Evolutionary conservation across 169 alveolate genomes (phyloP).

Genomic region (Amoebophrya sp.): DNA sequence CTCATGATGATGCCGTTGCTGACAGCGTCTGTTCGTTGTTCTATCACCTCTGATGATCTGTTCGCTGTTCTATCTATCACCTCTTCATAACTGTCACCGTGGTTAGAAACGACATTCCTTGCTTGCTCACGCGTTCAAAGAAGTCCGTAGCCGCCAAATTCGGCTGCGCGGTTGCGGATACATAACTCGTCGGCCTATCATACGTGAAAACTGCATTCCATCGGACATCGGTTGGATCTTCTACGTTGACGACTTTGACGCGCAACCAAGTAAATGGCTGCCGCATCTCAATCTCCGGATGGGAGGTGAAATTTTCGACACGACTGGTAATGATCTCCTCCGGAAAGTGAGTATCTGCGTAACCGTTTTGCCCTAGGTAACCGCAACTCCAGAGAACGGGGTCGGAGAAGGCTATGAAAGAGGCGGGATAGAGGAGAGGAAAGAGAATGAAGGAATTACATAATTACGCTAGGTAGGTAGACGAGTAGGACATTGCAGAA

Average conservation of each 20-base stretch:
- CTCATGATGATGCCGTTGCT: too few species aligned
- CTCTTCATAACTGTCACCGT: too few species aligned
- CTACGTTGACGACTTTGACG: background rate
- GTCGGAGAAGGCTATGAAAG: too few species aligned
- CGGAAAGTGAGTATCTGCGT: background rate
- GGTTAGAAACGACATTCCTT: too few species aligned
- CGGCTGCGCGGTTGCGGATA: conserved; percentile 5
- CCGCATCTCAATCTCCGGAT: background rate
- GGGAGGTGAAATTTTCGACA: background rate
- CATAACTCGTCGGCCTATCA: background rate
- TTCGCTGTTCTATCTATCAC: too few species aligned
- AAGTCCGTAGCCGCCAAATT: background rate
- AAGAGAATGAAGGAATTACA: too few species aligned
- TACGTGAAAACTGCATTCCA: conserved; percentile 9
- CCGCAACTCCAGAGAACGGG: background rate
- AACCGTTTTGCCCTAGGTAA: background rate
- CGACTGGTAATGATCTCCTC: background rate
- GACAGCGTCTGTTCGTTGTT: too few species aligned
- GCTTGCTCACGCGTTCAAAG: too few species aligned
- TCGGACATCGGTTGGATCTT: background rate
- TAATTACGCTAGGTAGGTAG: too few species aligned
- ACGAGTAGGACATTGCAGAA: too few species aligned
- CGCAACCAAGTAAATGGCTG: background rate
- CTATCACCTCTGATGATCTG: too few species aligned
- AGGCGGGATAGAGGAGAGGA: too few species aligned